Evolutionary conservation across 2,329 filamentous ascomycete genomes (phyloP).

Genomic region (Colletotrichum aenigma): DNA sequence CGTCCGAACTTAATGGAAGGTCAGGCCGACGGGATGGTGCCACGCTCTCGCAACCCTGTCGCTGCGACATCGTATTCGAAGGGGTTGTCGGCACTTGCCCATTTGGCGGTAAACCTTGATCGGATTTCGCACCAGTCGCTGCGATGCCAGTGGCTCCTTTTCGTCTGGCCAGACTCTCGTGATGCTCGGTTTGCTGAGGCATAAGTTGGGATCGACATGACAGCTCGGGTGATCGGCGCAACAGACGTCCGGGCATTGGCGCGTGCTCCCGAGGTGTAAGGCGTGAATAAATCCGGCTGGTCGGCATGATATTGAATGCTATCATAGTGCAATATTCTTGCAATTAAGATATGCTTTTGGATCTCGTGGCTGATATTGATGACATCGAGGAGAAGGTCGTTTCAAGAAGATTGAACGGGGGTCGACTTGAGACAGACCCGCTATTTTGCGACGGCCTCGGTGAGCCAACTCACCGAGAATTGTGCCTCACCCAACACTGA

Average conservation of each 20-base stretch:
- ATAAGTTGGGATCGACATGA: neutral
- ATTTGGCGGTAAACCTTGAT: neutral
- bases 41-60: neutral
- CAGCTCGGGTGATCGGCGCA: neutral
- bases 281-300: neutral
- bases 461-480: no score
- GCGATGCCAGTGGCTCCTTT: neutral
- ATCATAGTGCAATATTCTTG: neutral
- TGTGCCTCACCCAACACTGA: no score
- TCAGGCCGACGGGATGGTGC: neutral
- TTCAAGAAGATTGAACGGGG: constrained; percentile 5
- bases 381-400: neutral
- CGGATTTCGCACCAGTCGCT: neutral
- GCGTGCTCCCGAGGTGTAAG: neutral
- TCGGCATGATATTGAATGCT: neutral
- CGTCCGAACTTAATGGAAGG: neutral
- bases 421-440: neutral
- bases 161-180: neutral
- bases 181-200: neutral
- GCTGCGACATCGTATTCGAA: neutral
- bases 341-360: neutral
- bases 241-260: neutral
- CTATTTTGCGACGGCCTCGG: neutral
- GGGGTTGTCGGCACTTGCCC: neutral
- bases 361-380: neutral